A percentile compares a stretch with the other conserved stretches of the same genome.
Conservation (phyloP, 176 grass and related monocot species). For the Hordeum vulgare region MorexV3_pseudomolecules_assembly NC_058521.1:533610812-533611311, state of each 20-base stretch:
- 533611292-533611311: neutral
- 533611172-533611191: neutral
- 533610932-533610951: neutral
- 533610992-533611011: neutral
- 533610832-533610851: constrained; percentile 21
- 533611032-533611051: neutral
- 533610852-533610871: constrained; percentile 31
- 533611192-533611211: too few species aligned
- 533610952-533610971: neutral
- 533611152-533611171: neutral
- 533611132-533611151: neutral
- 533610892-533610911: neutral
- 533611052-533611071: neutral
- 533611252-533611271: neutral
- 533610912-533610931: neutral
- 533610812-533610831: constrained; percentile 33
- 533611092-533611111: neutral
- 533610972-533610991: neutral
- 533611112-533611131: neutral
- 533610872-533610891: constrained; percentile 25
- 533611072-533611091: too few species aligned
- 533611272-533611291: neutral
- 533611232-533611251: neutral
- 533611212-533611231: neutral
- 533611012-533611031: neutral